A percentile compares a stretch with the other conserved stretches of the same genome.
Evolutionary conservation across 768 basidiomycete species (phyloP).

Genomic region (Mycena maculata): DNA sequence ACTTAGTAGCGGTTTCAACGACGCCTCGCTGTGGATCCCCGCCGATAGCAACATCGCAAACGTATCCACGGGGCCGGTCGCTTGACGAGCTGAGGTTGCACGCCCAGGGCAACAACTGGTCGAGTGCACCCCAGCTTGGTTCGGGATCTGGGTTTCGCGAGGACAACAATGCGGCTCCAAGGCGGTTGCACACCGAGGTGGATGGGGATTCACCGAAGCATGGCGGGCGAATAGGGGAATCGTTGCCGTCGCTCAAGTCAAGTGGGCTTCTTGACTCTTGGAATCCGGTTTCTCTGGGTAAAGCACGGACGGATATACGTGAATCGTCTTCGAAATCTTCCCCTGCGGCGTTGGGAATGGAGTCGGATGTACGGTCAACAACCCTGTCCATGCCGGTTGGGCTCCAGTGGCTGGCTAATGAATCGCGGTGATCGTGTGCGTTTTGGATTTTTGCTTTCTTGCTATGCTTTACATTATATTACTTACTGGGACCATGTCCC

Average conservation of each 20-base stretch:
- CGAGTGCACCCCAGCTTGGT: constrained; percentile 30
- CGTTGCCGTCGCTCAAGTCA: constrained; percentile 79
- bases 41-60: constrained; percentile 40
- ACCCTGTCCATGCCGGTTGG: constrained; percentile 70
- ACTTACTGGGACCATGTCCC: constrained; percentile 21
- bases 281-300: constrained; percentile 46
- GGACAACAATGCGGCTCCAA: constrained; percentile 36
- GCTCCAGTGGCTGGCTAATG: constrained; percentile 75
- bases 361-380: constrained; percentile 45
- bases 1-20: constrained; percentile 55
- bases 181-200: constrained; percentile 27
- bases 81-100: constrained; percentile 51
- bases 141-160: constrained; percentile 25
- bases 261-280: constrained; percentile 77
- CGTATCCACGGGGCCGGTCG: constrained; percentile 47
- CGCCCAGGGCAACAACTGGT: constrained; percentile 38
- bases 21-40: constrained; percentile 22
- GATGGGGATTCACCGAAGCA: constrained; percentile 37
- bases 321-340: constrained; percentile 16
- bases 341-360: constrained; percentile 35
- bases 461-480: constrained; percentile 29
- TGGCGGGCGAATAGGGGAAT: constrained; percentile 44
- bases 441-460: constrained; percentile 22
- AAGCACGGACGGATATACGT: constrained; percentile 33
- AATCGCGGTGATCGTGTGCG: constrained; percentile 55